Evolutionary conservation across 805 yeast species (phyloP).

Genomic region (Starmerella sirachaensis): DNA sequence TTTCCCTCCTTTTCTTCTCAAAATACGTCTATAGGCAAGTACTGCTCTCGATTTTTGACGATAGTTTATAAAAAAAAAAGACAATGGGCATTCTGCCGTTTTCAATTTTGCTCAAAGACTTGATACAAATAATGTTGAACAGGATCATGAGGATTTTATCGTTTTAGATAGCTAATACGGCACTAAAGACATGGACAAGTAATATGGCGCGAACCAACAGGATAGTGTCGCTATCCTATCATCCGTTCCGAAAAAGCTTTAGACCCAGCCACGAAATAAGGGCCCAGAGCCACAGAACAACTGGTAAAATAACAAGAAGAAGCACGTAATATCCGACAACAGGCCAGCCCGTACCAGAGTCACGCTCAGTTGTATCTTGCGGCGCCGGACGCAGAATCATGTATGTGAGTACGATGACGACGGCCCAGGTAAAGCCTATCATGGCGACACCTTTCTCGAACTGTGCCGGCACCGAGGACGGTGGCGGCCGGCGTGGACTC

Average conservation of each 20-base stretch:
- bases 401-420: slow-evolving; percentile 6
- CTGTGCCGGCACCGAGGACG: slow-evolving; percentile 8
- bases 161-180: too few relatives aligned
- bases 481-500: slow-evolving; percentile 19
- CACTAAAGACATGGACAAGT: not conserved
- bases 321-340: slow-evolving; percentile 31
- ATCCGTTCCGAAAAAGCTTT: slow-evolving; percentile 69
- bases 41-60: too few relatives aligned
- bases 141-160: too few relatives aligned
- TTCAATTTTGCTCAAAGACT: too few relatives aligned
- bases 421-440: slow-evolving; percentile 13
- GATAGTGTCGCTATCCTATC: not conserved
- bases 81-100: too few relatives aligned
- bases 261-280: slow-evolving; percentile 65
- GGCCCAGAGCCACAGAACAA: slow-evolving; percentile 55
- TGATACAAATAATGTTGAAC: too few relatives aligned
- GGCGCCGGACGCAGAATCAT: slow-evolving; percentile 4
- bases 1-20: too few relatives aligned
- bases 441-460: slow-evolving; percentile 9
- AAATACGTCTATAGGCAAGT: too few relatives aligned
- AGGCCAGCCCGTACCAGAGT: slow-evolving; percentile 30
- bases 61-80: too few relatives aligned
- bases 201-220: not conserved
- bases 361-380: slow-evolving; percentile 10
- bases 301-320: slow-evolving; percentile 28